Conservation (phyloP, 2,329 filamentous ascomycete species). For the Daldinia eschscholtzii region DNA sequence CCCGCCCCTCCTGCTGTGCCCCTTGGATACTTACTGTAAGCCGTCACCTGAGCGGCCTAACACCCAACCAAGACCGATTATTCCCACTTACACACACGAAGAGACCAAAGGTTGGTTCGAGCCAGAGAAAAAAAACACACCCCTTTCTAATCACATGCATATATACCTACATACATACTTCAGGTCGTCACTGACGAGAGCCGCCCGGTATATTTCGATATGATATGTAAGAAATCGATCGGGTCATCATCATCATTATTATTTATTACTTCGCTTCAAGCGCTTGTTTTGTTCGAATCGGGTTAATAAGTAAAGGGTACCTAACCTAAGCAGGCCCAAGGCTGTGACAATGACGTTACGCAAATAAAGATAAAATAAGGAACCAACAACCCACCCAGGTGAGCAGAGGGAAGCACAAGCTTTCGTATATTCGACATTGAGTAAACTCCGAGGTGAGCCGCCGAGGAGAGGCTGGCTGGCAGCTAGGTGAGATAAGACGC, state of each 20-base stretch:
- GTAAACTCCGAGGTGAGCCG: constrained; percentile 9
- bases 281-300: constrained; percentile 2
- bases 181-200: neutral
- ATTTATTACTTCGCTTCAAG: constrained; percentile 1
- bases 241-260: constrained; percentile 2
- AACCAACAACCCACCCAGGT: constrained; percentile 19
- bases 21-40: constrained; percentile 28
- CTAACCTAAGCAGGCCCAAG: constrained; percentile 9
- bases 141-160: neutral
- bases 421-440: constrained; percentile 1
- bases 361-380: constrained; percentile 4
- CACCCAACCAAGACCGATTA: constrained; percentile 24
- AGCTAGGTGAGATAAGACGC: neutral
- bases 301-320: neutral
- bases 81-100: constrained; percentile 3
- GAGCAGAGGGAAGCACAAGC: neutral
- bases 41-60: constrained; percentile 34
- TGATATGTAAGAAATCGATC: constrained; percentile 21
- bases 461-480: neutral
- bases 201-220: constrained; percentile 3
- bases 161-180: neutral
- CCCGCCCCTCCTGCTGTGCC: constrained; percentile 40
- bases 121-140: neutral
- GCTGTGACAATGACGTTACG: constrained; percentile 15
- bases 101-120: constrained; percentile 11